Conservation (phyloP, 352 stramenopile genomes). For the Thraustochytrium sp. region DNA sequence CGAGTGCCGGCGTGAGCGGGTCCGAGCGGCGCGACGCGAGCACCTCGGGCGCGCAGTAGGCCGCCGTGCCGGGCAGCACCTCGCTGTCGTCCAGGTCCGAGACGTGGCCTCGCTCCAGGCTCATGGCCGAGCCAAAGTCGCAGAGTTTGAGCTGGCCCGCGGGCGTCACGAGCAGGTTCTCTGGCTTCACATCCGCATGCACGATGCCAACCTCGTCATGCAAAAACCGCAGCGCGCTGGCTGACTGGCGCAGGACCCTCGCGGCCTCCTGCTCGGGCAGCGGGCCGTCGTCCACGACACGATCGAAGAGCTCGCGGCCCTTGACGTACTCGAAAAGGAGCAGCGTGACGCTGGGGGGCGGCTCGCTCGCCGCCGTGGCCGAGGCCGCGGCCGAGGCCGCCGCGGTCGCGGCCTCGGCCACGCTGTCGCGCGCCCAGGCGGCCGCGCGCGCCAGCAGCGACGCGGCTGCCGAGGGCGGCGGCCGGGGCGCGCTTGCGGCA, state of each 20-base stretch:
- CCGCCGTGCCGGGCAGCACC: not conserved
- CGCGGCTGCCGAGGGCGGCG: not conserved
- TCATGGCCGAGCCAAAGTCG: constrained; percentile 48
- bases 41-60: constrained; percentile 27
- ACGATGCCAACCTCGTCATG: constrained; percentile 23
- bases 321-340: constrained; percentile 9
- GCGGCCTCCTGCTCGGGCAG: not conserved
- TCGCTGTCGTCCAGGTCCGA: no score
- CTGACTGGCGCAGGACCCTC: not conserved
- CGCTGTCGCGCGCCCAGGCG: not conserved
- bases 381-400: not conserved
- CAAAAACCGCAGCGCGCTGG: not conserved
- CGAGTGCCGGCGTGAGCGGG: constrained; percentile 69
- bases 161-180: constrained; percentile 48
- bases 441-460: not conserved
- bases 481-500: not conserved
- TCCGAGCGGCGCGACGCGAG: not conserved
- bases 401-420: not conserved
- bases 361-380: not conserved
- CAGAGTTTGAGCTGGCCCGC: constrained; percentile 48
- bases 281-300: not conserved
- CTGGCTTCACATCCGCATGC: constrained; percentile 46
- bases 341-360: not conserved
- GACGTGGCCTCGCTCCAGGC: not conserved
- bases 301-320: constrained; percentile 11